These are phyloP conservation scores for Podospora pseudocomata DNA, from an alignment of 495 filamentous ascomycete genomes.

Conservation along the genomic window DNA sequence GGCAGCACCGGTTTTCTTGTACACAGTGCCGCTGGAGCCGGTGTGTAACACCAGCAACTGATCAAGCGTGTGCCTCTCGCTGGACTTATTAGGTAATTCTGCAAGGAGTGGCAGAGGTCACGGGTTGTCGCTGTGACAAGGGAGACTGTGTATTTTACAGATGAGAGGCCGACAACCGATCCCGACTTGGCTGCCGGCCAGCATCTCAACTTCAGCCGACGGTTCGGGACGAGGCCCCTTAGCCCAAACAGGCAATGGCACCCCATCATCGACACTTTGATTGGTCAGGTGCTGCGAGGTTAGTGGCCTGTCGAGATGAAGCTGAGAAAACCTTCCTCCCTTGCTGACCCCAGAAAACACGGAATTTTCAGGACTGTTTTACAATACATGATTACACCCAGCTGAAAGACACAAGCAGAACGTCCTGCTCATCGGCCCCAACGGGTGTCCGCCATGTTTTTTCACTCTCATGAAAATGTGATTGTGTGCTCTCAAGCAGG, in stretches of 20 bases:
- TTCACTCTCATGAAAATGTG: not conserved
- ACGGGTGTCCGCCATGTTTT: slow-evolving; percentile 8
- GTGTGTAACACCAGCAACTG: not conserved
- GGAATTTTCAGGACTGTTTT: not conserved
- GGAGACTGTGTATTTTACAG: not conserved
- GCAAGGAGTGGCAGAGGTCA: slow-evolving; percentile 11
- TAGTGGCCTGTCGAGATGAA: slow-evolving; percentile 7
- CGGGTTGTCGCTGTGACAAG: not conserved
- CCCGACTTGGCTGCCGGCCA: slow-evolving; percentile 15
- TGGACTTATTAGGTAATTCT: slow-evolving; percentile 19
- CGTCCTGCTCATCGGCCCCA: not conserved
- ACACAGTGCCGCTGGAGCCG: slow-evolving; percentile 4
- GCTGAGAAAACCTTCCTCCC: not conserved
- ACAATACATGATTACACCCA: too few relatives aligned
- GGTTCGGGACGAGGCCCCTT: slow-evolving; percentile 23
- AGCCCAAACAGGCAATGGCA: slow-evolving; percentile 20
- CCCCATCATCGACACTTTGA: slow-evolving; percentile 7
- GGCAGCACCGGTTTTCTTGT: not conserved
- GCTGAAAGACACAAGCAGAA: not conserved
- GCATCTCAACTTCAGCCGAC: slow-evolving; percentile 10
- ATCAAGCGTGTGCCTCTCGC: not conserved
- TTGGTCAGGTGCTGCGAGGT: slow-evolving; percentile 7
- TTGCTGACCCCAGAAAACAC: not conserved
- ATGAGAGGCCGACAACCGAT: slow-evolving; percentile 11
- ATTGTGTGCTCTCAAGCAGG: not conserved